Base-by-base conservation (phyloP, 129 eudicot genomes). In the carrot (Daucus carota) region DNA sequence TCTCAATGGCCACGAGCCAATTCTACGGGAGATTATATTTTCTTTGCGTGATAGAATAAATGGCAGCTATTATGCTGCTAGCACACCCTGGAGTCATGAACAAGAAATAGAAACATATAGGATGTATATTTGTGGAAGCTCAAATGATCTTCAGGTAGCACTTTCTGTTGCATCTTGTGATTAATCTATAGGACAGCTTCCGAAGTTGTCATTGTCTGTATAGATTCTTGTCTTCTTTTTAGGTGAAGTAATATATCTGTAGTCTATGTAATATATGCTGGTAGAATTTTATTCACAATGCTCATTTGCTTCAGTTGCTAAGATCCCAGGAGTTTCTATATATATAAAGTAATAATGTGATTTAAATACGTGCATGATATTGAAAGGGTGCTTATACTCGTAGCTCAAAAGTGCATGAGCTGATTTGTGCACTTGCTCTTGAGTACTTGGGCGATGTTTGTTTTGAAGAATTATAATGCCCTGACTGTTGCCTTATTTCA, bases 1-100 rank as follows among this genome's bases (percentile, higher is more conserved):
- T 43, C 87, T 94, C 31, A 91, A 94, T 28, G 99, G 99, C 46
- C 99, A 94, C 6, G 99, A 94, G 81, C 99, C 99, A 12, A 83
- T 82, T 17, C 45, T 85, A 24, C 80, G 99, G 77, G 99, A 94
- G 83, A 87, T 94, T 24, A 84, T 89, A 57, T 94, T 94, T 68
- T 83, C 88, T 0, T 77, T 86, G 77, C 86, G 90, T 22, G 97
- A 94, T 78, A 74, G 87, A 45, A 83, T 84, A 72, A 89, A 85
- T 18, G 87, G 85, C 40, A 86, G 90, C 79, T 90, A 89, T 70
- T 85, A 89, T 78, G 89, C 96, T 34, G 86, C 89, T 26, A 32
- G 48, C 11, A 42, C 73, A 62, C 86, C 88, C 33, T 71, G 82
- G 82, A 76, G 83, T 59, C 75, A 75, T 78, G 85, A 68, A 38